A percentile compares a stretch with the other conserved stretches of the same genome.
These are phyloP conservation scores for Fragosphaeria purpurea DNA, from an alignment of 2,329 filamentous ascomycete genomes.

Conservation along the genomic window DNA sequence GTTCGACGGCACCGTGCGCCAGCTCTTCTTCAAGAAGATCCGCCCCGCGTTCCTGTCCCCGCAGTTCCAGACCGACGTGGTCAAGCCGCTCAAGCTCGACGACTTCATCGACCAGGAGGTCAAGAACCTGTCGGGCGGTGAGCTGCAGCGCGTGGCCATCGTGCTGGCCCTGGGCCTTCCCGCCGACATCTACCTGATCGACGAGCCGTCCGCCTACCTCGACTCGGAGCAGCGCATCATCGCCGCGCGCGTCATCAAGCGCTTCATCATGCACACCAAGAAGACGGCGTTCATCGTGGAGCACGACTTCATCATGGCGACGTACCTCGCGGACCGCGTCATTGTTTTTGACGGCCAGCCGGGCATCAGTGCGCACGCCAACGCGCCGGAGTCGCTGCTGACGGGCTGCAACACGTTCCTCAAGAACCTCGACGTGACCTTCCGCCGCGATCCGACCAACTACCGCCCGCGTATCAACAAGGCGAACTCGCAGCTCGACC, in stretches of 20 bases:
- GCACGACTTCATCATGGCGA: constrained; percentile 93
- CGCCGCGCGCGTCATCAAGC: constrained; percentile 94
- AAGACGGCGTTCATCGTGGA: constrained; percentile 99
- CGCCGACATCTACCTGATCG: constrained; percentile 96
- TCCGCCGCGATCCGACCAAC: constrained; percentile 93
- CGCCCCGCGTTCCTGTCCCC: constrained; percentile 92
- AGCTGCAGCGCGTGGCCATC: constrained; percentile 97
- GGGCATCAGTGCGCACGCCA: constrained; percentile 78
- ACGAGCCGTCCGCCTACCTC: constrained; percentile 94
- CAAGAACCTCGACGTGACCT: constrained; percentile 94
- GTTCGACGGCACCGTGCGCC: constrained; percentile 91
- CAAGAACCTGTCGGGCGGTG: constrained; percentile 97
- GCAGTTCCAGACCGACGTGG: constrained; percentile 98
- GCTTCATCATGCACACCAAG: constrained; percentile 99
- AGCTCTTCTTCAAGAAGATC: constrained; percentile 99
- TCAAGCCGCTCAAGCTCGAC: constrained; percentile 97
- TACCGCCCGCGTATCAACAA: constrained; percentile 99
- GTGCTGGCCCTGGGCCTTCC: constrained; percentile 92
- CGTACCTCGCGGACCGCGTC: constrained; percentile 70
- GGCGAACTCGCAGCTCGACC: constrained; percentile 85
- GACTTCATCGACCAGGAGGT: constrained; percentile 99
- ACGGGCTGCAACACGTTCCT: constrained; percentile 95
- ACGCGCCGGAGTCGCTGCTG: constrained; percentile 80
- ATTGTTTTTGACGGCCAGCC: constrained; percentile 97
- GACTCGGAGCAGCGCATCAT: constrained; percentile 99